Conservation (phyloP, 148 eudicot species). For the Persicaria maculosa region DNA sequence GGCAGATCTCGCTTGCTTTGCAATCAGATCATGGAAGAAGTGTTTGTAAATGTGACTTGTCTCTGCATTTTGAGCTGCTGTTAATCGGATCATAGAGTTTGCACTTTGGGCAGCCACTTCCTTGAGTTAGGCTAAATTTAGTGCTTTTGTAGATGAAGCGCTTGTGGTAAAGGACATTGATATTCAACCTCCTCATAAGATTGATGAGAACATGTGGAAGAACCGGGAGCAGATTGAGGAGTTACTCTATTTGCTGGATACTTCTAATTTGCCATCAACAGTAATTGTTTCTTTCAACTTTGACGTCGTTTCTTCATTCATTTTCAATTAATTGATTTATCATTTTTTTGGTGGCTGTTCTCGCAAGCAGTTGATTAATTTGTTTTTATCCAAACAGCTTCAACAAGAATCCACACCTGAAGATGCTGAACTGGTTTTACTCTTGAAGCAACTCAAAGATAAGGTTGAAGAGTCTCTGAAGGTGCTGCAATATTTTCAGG, state of each 20-base stretch:
- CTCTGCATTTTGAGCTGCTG: not conserved
- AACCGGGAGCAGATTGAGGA: constrained; percentile 91
- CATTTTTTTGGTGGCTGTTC: not conserved
- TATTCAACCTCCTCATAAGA: constrained; percentile 70
- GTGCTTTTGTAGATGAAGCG: constrained; percentile 42
- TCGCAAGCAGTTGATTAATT: not conserved
- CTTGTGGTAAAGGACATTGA: constrained; percentile 54
- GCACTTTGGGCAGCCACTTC: not conserved
- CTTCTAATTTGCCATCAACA: constrained; percentile 60
- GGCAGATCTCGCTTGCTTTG: constrained; percentile 5
- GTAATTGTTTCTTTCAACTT: constrained; percentile 24
- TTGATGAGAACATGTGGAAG: constrained; percentile 98
- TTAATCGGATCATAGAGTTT: not conserved
- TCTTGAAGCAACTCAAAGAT: constrained; percentile 45
- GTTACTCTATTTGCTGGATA: constrained; percentile 63
- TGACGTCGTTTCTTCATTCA: not conserved
- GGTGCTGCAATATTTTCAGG: constrained; percentile 51
- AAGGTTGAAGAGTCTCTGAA: constrained; percentile 52
- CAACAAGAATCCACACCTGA: constrained; percentile 45
- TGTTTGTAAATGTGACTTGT: not conserved
- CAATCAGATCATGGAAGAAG: not conserved
- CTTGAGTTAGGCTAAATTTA: not conserved
- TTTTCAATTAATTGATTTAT: not conserved
- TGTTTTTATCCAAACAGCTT: constrained; percentile 40
- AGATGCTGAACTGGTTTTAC: constrained; percentile 56